These are phyloP conservation scores for Musa schizocarpa DNA, from an alignment of 176 grass and related monocot genomes.

Conservation along the genomic window DNA sequence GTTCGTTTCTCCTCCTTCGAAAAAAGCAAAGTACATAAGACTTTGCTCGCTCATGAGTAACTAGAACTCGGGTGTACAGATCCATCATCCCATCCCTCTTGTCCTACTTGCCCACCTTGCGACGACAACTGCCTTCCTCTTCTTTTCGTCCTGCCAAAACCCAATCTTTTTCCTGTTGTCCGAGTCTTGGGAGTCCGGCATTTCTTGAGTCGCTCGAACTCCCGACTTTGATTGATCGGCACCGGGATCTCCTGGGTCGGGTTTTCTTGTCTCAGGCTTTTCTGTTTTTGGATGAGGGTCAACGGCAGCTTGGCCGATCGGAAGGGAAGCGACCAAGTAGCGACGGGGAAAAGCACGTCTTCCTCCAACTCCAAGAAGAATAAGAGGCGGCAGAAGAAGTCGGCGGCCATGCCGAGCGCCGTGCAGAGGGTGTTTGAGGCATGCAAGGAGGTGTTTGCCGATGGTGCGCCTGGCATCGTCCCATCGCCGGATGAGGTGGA, in stretches of 20 bases:
- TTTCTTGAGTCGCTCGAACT: not conserved
- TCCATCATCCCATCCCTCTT: not conserved
- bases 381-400: conserved; percentile 31
- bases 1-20: not conserved
- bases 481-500: conserved; percentile 41
- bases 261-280: not conserved
- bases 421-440: conserved; percentile 61
- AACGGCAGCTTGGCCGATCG: conserved; percentile 3
- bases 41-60: not conserved
- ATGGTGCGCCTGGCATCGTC: conserved; percentile 35
- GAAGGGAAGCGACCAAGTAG: not conserved
- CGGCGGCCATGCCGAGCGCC: not conserved
- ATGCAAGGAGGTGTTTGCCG: conserved; percentile 43
- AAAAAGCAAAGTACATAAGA: not conserved
- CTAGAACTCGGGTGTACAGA: not conserved
- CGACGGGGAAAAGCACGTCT: not conserved
- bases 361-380: conserved; percentile 21
- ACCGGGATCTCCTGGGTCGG: too few relatives aligned
- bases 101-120: too few relatives aligned
- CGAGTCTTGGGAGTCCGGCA: too few relatives aligned
- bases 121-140: too few relatives aligned
- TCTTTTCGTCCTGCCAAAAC: too few relatives aligned
- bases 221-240: not conserved
- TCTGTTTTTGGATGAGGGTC: not conserved
- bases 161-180: too few relatives aligned